Percentiles rank a stretch among this genome's conserved stretches.
Evolutionary conservation across 257 asterid species (phyloP).

Genomic region (Forsythia suspensa): DNA sequence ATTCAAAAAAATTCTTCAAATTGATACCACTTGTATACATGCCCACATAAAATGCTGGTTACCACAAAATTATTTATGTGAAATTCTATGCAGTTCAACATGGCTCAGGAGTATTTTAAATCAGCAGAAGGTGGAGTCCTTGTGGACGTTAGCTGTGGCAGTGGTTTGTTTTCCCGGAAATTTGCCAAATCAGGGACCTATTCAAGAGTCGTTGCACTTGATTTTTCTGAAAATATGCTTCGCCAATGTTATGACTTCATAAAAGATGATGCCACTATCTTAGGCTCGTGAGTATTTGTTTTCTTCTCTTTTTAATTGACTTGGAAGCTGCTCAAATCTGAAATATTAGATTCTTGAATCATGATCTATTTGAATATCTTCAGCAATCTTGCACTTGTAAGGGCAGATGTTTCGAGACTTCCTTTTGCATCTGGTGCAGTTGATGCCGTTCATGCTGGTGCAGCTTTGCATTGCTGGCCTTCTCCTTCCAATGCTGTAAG

Average conservation of each 20-base stretch:
- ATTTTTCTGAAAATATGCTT: constrained; percentile 96
- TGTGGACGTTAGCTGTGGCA: constrained; percentile 93
- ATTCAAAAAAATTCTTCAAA: not conserved
- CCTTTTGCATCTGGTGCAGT: constrained; percentile 86
- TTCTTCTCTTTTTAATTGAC: constrained; percentile 4
- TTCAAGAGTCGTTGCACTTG: constrained; percentile 82
- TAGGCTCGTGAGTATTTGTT: constrained; percentile 62
- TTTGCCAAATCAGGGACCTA: constrained; percentile 80
- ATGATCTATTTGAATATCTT: constrained; percentile 8
- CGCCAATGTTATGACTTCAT: constrained; percentile 85
- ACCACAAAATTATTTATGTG: not conserved
- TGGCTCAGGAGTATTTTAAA: constrained; percentile 86
- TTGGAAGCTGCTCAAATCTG: not conserved
- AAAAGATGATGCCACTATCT: constrained; percentile 57
- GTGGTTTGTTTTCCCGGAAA: constrained; percentile 91
- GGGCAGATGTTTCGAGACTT: constrained; percentile 94
- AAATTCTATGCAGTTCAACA: constrained; percentile 67
- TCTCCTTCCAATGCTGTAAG: constrained; percentile 94
- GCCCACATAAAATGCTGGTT: constrained; percentile 14
- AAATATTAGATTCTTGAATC: not conserved
- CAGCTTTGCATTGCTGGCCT: constrained; percentile 99
- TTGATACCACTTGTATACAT: not conserved
- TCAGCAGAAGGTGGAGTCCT: constrained; percentile 84
- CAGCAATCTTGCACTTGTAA: constrained; percentile 90
- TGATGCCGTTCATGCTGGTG: constrained; percentile 98